A percentile compares a stretch with the other conserved stretches of the same genome.
These are phyloP conservation scores for Aristolochia fimbriata DNA, from an alignment of 164 flowering plant genomes.

Conservation along the genomic window DNA sequence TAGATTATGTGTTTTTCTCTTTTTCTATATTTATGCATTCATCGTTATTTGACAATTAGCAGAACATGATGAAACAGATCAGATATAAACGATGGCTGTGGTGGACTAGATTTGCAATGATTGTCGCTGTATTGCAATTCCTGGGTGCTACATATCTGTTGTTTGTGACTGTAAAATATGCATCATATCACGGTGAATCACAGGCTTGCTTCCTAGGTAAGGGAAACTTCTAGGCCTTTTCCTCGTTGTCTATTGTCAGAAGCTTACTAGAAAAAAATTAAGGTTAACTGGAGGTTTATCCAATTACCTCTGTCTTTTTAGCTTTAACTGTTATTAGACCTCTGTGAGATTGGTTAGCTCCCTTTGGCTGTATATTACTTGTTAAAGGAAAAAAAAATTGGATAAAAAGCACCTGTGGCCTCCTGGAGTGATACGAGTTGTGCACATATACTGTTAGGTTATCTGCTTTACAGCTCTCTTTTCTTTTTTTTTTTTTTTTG, in stretches of 20 bases:
- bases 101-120: conserved; percentile 60
- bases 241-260: background rate
- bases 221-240: background rate
- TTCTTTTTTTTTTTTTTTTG: too few relatives aligned
- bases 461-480: too few relatives aligned
- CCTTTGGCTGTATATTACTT: too few relatives aligned
- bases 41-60: background rate
- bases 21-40: background rate
- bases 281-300: background rate
- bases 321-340: too few relatives aligned
- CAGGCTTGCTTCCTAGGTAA: conserved; percentile 40
- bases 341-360: too few relatives aligned
- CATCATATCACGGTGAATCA: conserved; percentile 24
- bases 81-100: conserved; percentile 66
- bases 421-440: too few relatives aligned
- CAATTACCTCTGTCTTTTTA: background rate
- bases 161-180: conserved; percentile 17
- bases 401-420: too few relatives aligned
- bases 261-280: background rate
- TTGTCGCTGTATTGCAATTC: conserved; percentile 50
- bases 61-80: conserved; percentile 30
- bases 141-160: conserved; percentile 45
- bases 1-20: too few relatives aligned
- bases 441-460: too few relatives aligned
- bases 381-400: too few relatives aligned